Percentiles rank a stretch among this genome's conserved stretches.
Conservation (phyloP, 345 rosid species). For the Microcos paniculata region DNA sequence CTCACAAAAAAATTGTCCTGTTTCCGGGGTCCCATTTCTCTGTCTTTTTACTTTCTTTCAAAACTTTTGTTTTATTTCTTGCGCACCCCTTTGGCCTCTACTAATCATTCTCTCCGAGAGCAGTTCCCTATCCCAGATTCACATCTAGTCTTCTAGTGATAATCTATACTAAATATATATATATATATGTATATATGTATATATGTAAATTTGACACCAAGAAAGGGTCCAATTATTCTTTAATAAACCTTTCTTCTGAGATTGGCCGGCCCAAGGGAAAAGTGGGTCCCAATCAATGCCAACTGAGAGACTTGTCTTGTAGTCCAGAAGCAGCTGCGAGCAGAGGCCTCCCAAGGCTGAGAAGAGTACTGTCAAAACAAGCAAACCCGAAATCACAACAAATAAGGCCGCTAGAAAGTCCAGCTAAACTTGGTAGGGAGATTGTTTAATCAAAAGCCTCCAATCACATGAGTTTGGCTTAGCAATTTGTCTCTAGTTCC, state of each 20-base stretch:
- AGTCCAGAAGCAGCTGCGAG: neutral
- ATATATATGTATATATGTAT: too few relatives aligned
- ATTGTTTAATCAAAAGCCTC: constrained; percentile 18
- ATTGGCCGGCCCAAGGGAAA: constrained; percentile 42
- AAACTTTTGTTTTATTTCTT: neutral
- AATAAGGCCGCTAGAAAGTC: constrained; percentile 22
- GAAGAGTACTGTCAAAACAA: too few relatives aligned
- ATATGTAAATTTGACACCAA: too few relatives aligned
- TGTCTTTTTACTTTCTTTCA: neutral
- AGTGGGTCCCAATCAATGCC: constrained; percentile 18
- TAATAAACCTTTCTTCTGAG: constrained; percentile 8
- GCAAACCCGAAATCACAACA: constrained; percentile 13
- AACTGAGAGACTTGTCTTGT: constrained; percentile 28
- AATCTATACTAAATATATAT: neutral
- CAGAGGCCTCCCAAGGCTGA: constrained; percentile 12
- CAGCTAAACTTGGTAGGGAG: constrained; percentile 26
- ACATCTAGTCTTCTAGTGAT: constrained; percentile 6
- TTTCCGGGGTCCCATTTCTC: neutral
- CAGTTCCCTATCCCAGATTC: constrained; percentile 2
- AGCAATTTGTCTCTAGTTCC: constrained; percentile 13
- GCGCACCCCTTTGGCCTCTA: too few relatives aligned
- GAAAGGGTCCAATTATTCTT: constrained; percentile 8
- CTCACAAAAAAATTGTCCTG: neutral
- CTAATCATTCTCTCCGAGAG: neutral
- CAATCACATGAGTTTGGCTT: constrained; percentile 19